These are phyloP conservation scores for Claviceps paspali DNA, from an alignment of 2,329 filamentous ascomycete genomes.

Conservation along the genomic window DNA sequence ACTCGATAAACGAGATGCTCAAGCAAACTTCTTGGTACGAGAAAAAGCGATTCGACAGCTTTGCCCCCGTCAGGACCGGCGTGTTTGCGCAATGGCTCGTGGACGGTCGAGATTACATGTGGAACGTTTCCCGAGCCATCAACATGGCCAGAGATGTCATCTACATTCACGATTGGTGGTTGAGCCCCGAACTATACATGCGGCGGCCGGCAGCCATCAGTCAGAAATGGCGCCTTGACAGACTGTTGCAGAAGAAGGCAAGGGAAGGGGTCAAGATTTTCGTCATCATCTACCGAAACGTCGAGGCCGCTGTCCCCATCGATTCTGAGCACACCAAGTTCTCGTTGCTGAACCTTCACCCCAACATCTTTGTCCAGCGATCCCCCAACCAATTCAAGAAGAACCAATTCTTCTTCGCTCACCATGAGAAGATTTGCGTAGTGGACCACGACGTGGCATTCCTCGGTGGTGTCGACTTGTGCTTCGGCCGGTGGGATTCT, in stretches of 20 bases:
- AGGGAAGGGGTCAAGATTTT: constrained; percentile 94
- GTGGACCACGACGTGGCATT: constrained; percentile 95
- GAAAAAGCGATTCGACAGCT: constrained; percentile 79
- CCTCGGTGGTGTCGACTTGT: constrained; percentile 87
- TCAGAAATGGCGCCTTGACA: constrained; percentile 92
- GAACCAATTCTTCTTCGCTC: constrained; percentile 98
- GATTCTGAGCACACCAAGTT: constrained; percentile 98
- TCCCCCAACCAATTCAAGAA: constrained; percentile 97
- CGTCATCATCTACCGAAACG: constrained; percentile 94
- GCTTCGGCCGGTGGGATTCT: constrained; percentile 94
- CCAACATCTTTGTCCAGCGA: constrained; percentile 89
- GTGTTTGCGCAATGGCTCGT: constrained; percentile 95
- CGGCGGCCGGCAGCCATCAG: constrained; percentile 86
- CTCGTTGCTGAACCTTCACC: constrained; percentile 84
- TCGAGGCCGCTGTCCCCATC: constrained; percentile 92
- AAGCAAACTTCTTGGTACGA: constrained; percentile 69
- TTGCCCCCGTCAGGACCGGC: constrained; percentile 72
- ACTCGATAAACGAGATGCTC: constrained; percentile 79
- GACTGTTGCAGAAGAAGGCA: constrained; percentile 84
- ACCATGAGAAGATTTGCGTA: constrained; percentile 96
- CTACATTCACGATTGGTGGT: constrained; percentile 99
- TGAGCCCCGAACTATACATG: constrained; percentile 93
- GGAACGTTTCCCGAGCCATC: constrained; percentile 93
- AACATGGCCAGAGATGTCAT: constrained; percentile 96
- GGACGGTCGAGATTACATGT: constrained; percentile 96